These are phyloP conservation scores for Penicillium sp. DNA, from an alignment of 2,329 filamentous ascomycete species.

Conservation along the genomic window DNA sequence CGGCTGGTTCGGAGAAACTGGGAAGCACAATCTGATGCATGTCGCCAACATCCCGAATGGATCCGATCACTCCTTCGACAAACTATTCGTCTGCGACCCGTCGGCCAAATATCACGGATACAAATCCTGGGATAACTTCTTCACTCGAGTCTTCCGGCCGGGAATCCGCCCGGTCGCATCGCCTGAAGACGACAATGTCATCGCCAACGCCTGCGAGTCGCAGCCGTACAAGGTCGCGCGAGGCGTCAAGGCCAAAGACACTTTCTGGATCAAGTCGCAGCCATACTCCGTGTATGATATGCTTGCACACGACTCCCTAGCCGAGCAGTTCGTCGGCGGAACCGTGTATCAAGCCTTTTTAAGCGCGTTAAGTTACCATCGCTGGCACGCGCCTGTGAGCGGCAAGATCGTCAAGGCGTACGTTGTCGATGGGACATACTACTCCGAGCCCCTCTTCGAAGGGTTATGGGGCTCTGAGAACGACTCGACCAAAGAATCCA, in stretches of 20 bases:
- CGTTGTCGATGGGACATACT: constrained; percentile 69
- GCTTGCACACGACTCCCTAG: constrained; percentile 60
- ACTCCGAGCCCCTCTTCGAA: constrained; percentile 63
- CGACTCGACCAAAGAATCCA: constrained; percentile 7
- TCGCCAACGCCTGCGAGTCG: constrained; percentile 70
- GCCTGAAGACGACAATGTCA: constrained; percentile 54
- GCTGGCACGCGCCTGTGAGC: constrained; percentile 72
- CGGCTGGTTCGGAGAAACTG: constrained; percentile 63
- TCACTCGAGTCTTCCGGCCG: constrained; percentile 63
- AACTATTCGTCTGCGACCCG: constrained; percentile 27
- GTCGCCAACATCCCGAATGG: constrained; percentile 22
- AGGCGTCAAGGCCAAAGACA: constrained; percentile 60
- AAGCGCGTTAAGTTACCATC: constrained; percentile 70
- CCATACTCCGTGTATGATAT: constrained; percentile 70
- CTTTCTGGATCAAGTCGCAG: constrained; percentile 72
- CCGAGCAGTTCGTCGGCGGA: constrained; percentile 62
- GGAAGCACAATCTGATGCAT: constrained; percentile 41
- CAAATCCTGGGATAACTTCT: constrained; percentile 73
- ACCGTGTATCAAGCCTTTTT: constrained; percentile 75
- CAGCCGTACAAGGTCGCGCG: constrained; percentile 59
- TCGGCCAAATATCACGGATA: constrained; percentile 52
- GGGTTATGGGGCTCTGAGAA: constrained; percentile 44
- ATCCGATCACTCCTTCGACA: constrained; percentile 44
- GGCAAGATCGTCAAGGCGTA: constrained; percentile 65
- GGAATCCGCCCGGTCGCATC: constrained; percentile 63